These are phyloP conservation scores for Camellia oleifera DNA, from an alignment of 179 eudicot species.

Conservation along the genomic window DNA sequence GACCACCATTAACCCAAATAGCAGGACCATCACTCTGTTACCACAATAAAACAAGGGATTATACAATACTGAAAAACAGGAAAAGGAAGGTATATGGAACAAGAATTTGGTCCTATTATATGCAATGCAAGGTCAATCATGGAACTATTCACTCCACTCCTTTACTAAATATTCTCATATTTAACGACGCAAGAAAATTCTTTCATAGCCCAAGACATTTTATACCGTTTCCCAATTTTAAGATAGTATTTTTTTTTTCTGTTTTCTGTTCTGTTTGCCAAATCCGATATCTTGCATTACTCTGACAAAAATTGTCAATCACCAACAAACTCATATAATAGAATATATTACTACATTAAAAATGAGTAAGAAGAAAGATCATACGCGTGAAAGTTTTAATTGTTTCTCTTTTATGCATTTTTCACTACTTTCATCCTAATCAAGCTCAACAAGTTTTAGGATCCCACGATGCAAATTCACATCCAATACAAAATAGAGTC, in stretches of 20 bases:
- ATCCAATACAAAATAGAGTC: no score
- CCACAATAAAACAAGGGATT: neutral
- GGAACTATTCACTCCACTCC: neutral
- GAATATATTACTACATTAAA: no score
- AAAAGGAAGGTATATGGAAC: neutral
- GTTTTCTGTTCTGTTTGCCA: neutral
- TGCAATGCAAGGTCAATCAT: neutral
- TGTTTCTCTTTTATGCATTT: no score
- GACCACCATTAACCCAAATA: constrained; percentile 28
- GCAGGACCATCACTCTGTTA: constrained; percentile 15
- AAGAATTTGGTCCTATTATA: neutral
- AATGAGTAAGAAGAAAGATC: no score
- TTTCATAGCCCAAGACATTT: neutral
- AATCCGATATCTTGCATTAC: neutral
- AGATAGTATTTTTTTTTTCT: neutral
- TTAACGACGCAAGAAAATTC: no score
- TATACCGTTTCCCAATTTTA: neutral
- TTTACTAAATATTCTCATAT: neutral
- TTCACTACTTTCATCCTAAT: no score
- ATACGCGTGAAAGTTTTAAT: no score
- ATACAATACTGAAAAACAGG: neutral
- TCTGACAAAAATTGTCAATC: neutral
- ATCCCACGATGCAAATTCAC: no score
- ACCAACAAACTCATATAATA: no score
- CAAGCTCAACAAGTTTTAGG: no score